Base-by-base conservation (phyloP, 192 early-diverging fungal species). In the Dispira simplex region DNA sequence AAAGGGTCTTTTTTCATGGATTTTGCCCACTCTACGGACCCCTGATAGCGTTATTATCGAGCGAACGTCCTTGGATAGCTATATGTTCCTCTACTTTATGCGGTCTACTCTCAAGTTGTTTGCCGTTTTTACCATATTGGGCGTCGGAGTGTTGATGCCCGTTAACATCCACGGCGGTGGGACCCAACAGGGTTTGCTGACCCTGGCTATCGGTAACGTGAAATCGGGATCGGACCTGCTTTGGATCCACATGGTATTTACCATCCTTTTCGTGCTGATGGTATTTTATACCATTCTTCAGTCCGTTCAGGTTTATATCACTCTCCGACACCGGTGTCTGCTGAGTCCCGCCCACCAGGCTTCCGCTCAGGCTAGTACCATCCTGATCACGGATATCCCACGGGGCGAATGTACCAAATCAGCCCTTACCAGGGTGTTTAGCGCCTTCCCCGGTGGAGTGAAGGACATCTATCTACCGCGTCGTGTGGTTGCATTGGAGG, bases 201-300 rank as follows among this genome's bases (percentile, higher is more conserved):
- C 68, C 26, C 65, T 88, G 64, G 84, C 86, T 0, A 83, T 91
- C 25, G 85, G 81, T 56, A 95, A 95, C 56, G 75, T 95, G 14
- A 65, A 69, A 21, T 47, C 63, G 2, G 53, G 71, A 39, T 68
- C 63, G 25, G 56, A 70, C 46, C 74, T 79, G 23, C 77, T 87
- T 9, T 92, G 89, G 89, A 82, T 81, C 11, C 90, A 90, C 65
- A 68, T 89, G 11, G 68, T 78, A 1, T 62, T 87, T 13, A 70
- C 71, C 46, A 65, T 65, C 6, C 44, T 71, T 23, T 65, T 65
- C 3, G 63, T 73, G 0, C 44, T 45, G 12, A 69, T 65, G 71
- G 73, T 74, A 26, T n/a, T 75, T 48, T 63, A 73, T 68, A 23
- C 21, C 66, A 81, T 86, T 6, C 79, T 81, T 52, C 70, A 74